These are phyloP conservation scores for Symbiotaphrina buchneri DNA, from an alignment of 495 filamentous ascomycete species.

Conservation along the genomic window DNA sequence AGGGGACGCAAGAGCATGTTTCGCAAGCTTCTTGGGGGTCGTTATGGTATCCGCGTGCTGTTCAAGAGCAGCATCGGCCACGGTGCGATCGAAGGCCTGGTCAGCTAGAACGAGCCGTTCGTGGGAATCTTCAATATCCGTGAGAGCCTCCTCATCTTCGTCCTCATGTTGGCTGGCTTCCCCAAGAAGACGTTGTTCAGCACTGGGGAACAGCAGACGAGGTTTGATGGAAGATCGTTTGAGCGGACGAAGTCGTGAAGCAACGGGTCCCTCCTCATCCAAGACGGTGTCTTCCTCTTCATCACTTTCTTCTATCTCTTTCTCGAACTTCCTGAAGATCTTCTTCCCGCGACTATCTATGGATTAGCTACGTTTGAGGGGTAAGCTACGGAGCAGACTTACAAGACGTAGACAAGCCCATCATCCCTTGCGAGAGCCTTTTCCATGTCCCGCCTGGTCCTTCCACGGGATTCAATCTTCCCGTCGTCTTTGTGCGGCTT, in stretches of 20 bases:
- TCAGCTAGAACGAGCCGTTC: too few species aligned
- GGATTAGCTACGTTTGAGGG: neutral
- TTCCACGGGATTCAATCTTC: slow-evolving; percentile 9
- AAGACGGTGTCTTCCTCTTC: slow-evolving; percentile 21
- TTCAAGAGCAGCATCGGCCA: too few species aligned
- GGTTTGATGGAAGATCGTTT: slow-evolving; percentile 63
- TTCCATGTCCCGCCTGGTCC: slow-evolving; percentile 25
- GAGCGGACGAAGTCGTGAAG: slow-evolving; percentile 23
- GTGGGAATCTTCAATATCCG: too few species aligned
- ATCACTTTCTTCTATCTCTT: slow-evolving; percentile 22
- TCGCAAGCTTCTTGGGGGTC: too few species aligned
- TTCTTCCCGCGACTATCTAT: slow-evolving; percentile 65
- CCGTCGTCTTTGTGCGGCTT: slow-evolving; percentile 5
- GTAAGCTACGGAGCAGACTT: slow-evolving; percentile 19
- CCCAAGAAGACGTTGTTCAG: too few species aligned
- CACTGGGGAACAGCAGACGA: slow-evolving; percentile 56
- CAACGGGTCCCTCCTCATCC: slow-evolving; percentile 14
- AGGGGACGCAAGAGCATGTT: too few species aligned
- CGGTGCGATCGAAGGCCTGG: too few species aligned
- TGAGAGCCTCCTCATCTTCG: too few species aligned
- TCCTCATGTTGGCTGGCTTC: too few species aligned
- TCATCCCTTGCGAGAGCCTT: slow-evolving; percentile 42
- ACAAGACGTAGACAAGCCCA: slow-evolving; percentile 76
- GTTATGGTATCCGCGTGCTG: too few species aligned
- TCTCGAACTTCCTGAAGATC: slow-evolving; percentile 37